These are phyloP conservation scores for Ceriops zippeliana DNA, from an alignment of 345 rosid genomes.

Conservation along the genomic window DNA sequence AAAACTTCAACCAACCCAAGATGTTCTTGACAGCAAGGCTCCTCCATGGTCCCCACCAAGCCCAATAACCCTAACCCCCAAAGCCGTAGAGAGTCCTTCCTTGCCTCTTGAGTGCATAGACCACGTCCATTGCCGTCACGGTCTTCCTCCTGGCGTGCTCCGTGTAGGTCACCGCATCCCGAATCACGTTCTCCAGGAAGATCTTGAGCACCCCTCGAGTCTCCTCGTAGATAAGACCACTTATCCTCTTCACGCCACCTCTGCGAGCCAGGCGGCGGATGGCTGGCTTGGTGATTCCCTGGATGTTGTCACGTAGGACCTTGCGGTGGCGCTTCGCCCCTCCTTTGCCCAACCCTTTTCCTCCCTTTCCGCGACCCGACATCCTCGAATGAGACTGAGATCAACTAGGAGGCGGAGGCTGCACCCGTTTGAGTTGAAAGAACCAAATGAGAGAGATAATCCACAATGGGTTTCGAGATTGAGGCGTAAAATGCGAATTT, in stretches of 20 bases:
- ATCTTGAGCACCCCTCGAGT: slow-evolving; percentile 38
- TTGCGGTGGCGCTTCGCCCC: slow-evolving; percentile 44
- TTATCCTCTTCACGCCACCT: slow-evolving; percentile 40
- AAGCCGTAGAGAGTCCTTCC: slow-evolving; percentile 31
- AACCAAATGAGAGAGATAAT: too few relatives aligned
- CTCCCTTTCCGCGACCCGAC: slow-evolving; percentile 43
- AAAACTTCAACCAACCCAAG: too few relatives aligned
- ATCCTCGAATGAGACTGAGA: not conserved
- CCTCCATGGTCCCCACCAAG: not conserved
- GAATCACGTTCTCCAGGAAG: slow-evolving; percentile 40
- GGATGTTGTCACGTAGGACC: slow-evolving; percentile 36
- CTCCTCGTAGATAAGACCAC: slow-evolving; percentile 41
- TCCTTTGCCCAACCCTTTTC: slow-evolving; percentile 40
- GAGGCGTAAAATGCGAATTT: too few relatives aligned
- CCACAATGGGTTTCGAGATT: too few relatives aligned
- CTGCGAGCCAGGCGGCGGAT: slow-evolving; percentile 36
- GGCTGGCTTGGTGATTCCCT: slow-evolving; percentile 41
- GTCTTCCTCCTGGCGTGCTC: slow-evolving; percentile 44
- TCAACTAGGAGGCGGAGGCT: too few relatives aligned
- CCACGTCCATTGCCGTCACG: slow-evolving; percentile 42
- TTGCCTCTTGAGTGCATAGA: slow-evolving; percentile 41
- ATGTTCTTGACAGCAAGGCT: slow-evolving; percentile 36
- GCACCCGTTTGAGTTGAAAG: too few relatives aligned
- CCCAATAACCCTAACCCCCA: not conserved
- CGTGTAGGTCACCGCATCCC: slow-evolving; percentile 40